A percentile compares a stretch with the other conserved stretches of the same genome.
phyloP scores from a whole-genome alignment of 2,329 filamentous ascomycete species.

The Parastagonospora avenae region DNA sequence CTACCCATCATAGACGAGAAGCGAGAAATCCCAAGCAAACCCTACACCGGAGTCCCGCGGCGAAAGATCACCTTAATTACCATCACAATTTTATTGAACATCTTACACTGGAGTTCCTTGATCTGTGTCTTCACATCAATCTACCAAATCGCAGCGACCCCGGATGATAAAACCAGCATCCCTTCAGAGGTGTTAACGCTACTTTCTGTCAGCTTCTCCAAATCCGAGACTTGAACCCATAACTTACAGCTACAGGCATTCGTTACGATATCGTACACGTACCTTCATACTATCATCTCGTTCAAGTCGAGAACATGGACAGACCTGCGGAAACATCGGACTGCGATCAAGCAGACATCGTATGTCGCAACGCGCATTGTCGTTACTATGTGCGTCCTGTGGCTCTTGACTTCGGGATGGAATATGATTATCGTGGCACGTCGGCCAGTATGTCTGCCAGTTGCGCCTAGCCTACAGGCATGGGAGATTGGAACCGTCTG shows the following conservation, averaged over 20 bases:
- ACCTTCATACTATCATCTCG: constrained; percentile 43
- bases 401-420: constrained; percentile 47
- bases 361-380: constrained; percentile 42
- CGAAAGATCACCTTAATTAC: constrained; percentile 39
- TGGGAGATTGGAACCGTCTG: constrained; percentile 45
- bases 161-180: constrained; percentile 34
- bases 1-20: constrained; percentile 18
- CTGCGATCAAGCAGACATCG: constrained; percentile 34
- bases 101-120: constrained; percentile 42
- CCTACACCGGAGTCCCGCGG: constrained; percentile 25
- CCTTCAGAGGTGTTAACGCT: constrained; percentile 39
- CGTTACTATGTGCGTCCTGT: constrained; percentile 39
- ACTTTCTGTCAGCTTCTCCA: constrained; percentile 31
- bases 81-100: constrained; percentile 42
- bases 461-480: constrained; percentile 20
- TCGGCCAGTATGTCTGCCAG: constrained; percentile 39
- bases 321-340: constrained; percentile 27
- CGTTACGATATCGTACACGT: constrained; percentile 40
- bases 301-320: constrained; percentile 38
- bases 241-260: constrained; percentile 32
- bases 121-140: constrained; percentile 33
- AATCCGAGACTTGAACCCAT: constrained; percentile 1
- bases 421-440: constrained; percentile 47
- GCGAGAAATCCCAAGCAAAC: constrained; percentile 11
- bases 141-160: constrained; percentile 35